phyloP scores from a whole-genome alignment of 1,284 basidiomycete species.

The Veloporphyrellus conicus region DNA sequence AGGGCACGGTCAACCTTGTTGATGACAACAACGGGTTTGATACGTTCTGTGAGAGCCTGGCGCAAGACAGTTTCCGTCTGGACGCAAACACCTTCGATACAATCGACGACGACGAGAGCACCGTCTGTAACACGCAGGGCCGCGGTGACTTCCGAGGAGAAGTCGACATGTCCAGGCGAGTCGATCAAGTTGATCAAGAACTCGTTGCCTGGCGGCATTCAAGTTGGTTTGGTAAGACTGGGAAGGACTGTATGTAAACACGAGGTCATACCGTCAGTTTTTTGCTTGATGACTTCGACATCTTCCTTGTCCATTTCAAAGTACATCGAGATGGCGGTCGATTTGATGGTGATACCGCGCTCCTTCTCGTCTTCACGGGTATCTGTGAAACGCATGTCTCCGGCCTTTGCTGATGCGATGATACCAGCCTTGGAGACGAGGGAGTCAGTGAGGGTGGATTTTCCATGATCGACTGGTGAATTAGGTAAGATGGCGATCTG shows the following conservation, averaged over 20 bases:
- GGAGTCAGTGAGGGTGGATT: conserved; percentile 99
- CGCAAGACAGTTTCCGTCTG: conserved; percentile 99
- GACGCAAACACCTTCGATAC: conserved; percentile 99
- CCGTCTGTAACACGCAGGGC: conserved; percentile 99
- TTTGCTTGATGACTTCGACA: conserved; percentile 82
- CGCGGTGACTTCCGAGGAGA: conserved; percentile 99
- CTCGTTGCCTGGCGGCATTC: conserved; percentile 69
- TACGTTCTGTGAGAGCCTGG: conserved; percentile 96
- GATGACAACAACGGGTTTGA: conserved; percentile 99
- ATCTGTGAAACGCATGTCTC: conserved; percentile 97
- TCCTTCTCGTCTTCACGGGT: conserved; percentile 99
- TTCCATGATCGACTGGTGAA: conserved; percentile 93
- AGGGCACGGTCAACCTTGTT: conserved; percentile 99
- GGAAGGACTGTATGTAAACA: conserved; percentile 14
- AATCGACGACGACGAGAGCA: conserved; percentile 98
- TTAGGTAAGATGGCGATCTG: conserved; percentile 19
- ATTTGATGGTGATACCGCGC: conserved; percentile 99
- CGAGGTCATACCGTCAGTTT: conserved; percentile 68
- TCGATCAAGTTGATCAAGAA: conserved; percentile 99
- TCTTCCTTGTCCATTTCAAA: conserved; percentile 95
- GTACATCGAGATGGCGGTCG: conserved; percentile 99
- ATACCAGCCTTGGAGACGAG: conserved; percentile 99
- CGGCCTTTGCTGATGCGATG: conserved; percentile 92
- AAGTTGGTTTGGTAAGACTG: conserved; percentile 12
- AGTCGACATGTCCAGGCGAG: conserved; percentile 99